A percentile compares a stretch with the other conserved stretches of the same genome.
Conservation (phyloP, 345 rosid species). For the Moringa oleifera region DNA sequence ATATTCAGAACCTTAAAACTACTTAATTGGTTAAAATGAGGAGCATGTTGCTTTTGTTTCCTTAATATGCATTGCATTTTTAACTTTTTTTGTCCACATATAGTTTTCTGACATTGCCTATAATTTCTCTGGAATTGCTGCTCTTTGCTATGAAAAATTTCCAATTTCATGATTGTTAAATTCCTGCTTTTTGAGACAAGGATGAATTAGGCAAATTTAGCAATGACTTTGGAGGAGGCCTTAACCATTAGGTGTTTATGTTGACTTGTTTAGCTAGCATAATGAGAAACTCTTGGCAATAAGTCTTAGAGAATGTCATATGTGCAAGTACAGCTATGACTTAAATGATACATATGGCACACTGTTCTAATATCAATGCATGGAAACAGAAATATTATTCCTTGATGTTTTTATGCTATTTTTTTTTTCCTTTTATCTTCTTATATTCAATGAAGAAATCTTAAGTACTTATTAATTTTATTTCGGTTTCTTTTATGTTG, state of each 20-base stretch:
- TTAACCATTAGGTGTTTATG: background rate
- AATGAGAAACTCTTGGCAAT: background rate
- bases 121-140: no score
- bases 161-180: background rate
- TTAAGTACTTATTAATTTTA: background rate
- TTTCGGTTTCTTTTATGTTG: conserved; percentile 17
- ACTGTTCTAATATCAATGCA: background rate
- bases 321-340: no score
- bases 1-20: background rate
- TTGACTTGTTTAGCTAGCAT: conserved; percentile 6
- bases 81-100: no score
- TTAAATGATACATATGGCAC: background rate
- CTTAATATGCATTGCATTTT: no score
- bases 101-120: background rate
- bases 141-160: no score
- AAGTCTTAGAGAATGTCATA: conserved; percentile 3
- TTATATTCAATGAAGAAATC: conserved; percentile 4
- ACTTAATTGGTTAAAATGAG: no score
- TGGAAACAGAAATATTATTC: background rate
- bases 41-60: no score
- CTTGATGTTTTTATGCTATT: background rate
- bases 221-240: background rate
- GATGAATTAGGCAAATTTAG: background rate
- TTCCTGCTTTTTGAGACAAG: background rate
- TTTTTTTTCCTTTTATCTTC: background rate